These are phyloP conservation scores for Ceratocystis lukuohia DNA, from an alignment of 2,329 filamentous ascomycete genomes.

Conservation along the genomic window DNA sequence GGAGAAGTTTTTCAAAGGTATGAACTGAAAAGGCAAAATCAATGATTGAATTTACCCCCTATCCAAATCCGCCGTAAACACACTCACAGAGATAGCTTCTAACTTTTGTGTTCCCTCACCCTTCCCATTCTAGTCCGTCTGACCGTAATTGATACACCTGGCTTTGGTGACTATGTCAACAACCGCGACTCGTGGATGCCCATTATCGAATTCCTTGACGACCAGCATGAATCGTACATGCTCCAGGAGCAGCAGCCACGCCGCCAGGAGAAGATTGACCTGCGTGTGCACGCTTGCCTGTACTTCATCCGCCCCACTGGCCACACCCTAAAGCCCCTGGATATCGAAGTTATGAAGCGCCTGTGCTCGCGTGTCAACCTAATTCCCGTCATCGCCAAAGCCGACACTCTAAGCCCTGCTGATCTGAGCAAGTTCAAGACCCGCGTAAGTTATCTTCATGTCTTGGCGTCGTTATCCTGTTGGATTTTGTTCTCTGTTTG, in stretches of 20 bases:
- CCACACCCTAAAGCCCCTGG: slow-evolving; percentile 94
- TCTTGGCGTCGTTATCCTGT: not conserved
- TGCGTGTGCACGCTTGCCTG: slow-evolving; percentile 93
- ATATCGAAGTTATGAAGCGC: slow-evolving; percentile 99
- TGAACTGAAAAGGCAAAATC: not conserved
- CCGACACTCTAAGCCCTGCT: slow-evolving; percentile 85
- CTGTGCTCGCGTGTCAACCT: slow-evolving; percentile 95
- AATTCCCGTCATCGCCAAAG: slow-evolving; percentile 97
- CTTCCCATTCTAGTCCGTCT: slow-evolving; percentile 57
- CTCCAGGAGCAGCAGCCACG: slow-evolving; percentile 98
- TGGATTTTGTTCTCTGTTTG: not conserved
- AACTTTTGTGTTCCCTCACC: no score
- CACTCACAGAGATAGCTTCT: slow-evolving; percentile 21
- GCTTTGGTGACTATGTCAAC: slow-evolving; percentile 99
- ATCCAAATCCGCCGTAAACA: slow-evolving; percentile 11
- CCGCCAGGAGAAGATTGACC: slow-evolving; percentile 96
- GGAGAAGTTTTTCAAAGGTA: slow-evolving; percentile 99
- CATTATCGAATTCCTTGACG: slow-evolving; percentile 98
- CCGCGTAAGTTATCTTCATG: slow-evolving; percentile 47
- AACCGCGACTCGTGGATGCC: slow-evolving; percentile 99
- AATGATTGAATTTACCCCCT: not conserved
- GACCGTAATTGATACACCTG: slow-evolving; percentile 97
- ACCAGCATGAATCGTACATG: slow-evolving; percentile 99
- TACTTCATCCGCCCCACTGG: slow-evolving; percentile 99
- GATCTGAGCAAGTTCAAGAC: slow-evolving; percentile 92